Base-by-base conservation (phyloP, 495 filamentous ascomycete species). In the Endocarpon pusillum region DNA sequence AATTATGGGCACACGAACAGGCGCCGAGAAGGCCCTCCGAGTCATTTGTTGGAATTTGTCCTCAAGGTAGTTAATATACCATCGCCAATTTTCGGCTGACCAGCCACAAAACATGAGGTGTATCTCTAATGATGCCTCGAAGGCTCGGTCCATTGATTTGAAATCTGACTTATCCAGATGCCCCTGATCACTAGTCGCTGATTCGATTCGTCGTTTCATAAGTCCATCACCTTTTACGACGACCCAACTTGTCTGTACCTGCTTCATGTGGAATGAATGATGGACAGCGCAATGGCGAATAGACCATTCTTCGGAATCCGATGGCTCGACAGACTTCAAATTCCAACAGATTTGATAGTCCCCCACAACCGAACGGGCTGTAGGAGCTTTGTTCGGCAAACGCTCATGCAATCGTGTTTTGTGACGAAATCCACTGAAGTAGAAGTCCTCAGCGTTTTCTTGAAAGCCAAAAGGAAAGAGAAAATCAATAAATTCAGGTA, bases 41-140 rank as follows among this genome's bases (percentile, higher is more conserved):
- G 49, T 50, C 19, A 41, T 24, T 4, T 32, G 26, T 21, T 53
- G 43, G 21, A 59, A 32, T 9, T 38, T 31, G 4, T 58, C 44
- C 19, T 65, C 60, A 1, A 65, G 47, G 30, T 40, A 46, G 22
- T 55, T 54, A 8, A 66, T 49, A 38, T 64, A 65, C 45, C 58
- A 59, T 14, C 55, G 41, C 61, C 63, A 67, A 35, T 53, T 51
- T 31, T 66, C 63, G 16, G 34, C 45, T 18, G 57, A 54, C 61
- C 61, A 65, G 24, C 64, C 55, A 24, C 50, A 48, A 16, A 61
- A 35, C 6, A 64, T 43, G n/a, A 58, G 33, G 30, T 67, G 62
- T 2, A 44, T 48, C 15, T 42, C 41, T 5, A 67, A 43, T 8
- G 52, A 40, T 11, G n/a, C 52, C 40, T 14, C 38, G 22, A 26